Percentiles rank a stretch among this genome's conserved stretches.
These are phyloP conservation scores for Ramularia endophylla DNA, from an alignment of 2,329 filamentous ascomycete genomes.

Conservation along the genomic window DNA sequence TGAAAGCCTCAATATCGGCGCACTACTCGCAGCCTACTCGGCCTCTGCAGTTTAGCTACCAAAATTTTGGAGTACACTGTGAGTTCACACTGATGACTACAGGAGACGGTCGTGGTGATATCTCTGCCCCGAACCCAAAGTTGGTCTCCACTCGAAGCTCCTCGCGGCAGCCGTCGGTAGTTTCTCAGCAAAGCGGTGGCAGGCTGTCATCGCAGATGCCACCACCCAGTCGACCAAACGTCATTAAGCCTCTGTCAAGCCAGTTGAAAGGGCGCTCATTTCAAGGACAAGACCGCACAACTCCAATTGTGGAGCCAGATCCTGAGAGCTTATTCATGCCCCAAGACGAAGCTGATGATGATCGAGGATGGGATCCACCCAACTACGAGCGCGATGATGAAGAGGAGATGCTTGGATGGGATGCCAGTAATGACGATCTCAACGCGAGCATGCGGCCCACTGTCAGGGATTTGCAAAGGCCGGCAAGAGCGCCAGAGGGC, in stretches of 20 bases:
- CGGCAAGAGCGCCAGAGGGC: constrained; percentile 10
- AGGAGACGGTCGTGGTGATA: constrained; percentile 51
- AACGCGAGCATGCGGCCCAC: constrained; percentile 38
- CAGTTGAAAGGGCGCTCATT: constrained; percentile 24
- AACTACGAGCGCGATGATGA: constrained; percentile 59
- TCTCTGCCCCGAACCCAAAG: constrained; percentile 33
- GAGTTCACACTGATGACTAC: constrained; percentile 81
- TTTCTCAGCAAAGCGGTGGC: constrained; percentile 12
- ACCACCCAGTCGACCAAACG: constrained; percentile 33
- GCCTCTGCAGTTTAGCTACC: constrained; percentile 68
- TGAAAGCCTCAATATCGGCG: constrained; percentile 60
- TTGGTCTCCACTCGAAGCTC: constrained; percentile 31
- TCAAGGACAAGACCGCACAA: constrained; percentile 13
- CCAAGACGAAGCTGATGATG: constrained; percentile 52
- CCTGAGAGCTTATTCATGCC: constrained; percentile 67
- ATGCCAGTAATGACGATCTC: constrained; percentile 60
- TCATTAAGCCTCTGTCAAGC: constrained; percentile 28
- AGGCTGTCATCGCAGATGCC: constrained; percentile 34
- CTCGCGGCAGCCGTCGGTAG: constrained; percentile 22
- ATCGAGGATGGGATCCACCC: constrained; percentile 66
- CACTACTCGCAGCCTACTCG: constrained; percentile 65
- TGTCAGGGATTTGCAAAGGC: constrained; percentile 36
- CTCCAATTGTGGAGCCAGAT: constrained; percentile 50
- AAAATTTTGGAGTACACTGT: constrained; percentile 60
- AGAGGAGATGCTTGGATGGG: constrained; percentile 66